Conservation (phyloP, 352 stramenopile species). For the Globisporangium camurandrum region DNA sequence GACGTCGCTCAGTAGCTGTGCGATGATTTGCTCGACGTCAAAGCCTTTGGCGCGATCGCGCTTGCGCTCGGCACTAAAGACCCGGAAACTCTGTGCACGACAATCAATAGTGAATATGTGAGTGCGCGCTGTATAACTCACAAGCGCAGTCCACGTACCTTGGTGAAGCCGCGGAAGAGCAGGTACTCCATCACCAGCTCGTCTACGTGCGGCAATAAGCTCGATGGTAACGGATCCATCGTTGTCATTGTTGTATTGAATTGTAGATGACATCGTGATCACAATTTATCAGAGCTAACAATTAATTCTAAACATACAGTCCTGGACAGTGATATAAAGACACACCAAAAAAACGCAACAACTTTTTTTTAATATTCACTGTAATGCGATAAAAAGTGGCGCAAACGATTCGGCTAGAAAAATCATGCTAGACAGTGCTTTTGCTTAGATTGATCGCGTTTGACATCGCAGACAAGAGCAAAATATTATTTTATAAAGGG, state of each 20-base stretch:
- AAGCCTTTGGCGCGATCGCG: slow-evolving; percentile 63
- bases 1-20: slow-evolving; percentile 50
- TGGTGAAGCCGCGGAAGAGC: slow-evolving; percentile 80
- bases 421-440: too few relatives aligned
- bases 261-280: background rate
- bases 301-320: too few relatives aligned
- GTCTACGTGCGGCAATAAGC: slow-evolving; percentile 66
- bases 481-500: too few relatives aligned
- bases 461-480: too few relatives aligned
- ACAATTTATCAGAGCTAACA: background rate
- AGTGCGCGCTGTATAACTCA: background rate
- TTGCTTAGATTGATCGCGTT: too few relatives aligned
- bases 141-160: slow-evolving; percentile 16
- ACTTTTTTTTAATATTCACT: too few relatives aligned
- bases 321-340: too few relatives aligned
- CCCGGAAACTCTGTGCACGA: slow-evolving; percentile 59
- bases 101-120: too few relatives aligned
- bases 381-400: too few relatives aligned
- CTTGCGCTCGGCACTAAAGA: slow-evolving; percentile 64
- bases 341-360: too few relatives aligned
- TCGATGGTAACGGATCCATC: slow-evolving; percentile 24
- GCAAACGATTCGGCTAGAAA: too few relatives aligned
- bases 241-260: background rate
- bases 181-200: slow-evolving; percentile 85
- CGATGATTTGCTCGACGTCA: slow-evolving; percentile 71